Conservation (phyloP, 306 rosid genomes). For the Astragalus glycyphyllos region DNA sequence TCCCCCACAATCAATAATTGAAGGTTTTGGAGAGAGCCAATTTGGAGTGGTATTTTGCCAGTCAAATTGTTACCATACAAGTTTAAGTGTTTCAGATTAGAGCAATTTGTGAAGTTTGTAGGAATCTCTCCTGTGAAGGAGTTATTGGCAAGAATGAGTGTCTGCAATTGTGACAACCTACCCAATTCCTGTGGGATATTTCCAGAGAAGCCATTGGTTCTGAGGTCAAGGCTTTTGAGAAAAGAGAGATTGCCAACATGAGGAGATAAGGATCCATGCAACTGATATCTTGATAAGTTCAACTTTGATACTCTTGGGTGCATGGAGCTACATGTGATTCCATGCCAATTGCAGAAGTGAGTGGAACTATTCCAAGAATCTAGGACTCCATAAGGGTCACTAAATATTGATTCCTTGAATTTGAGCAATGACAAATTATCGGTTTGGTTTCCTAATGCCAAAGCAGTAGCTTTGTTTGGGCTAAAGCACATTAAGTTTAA, state of each 20-base stretch:
- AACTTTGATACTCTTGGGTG: constrained; percentile 40
- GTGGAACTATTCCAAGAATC: constrained; percentile 49
- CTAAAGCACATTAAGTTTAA: neutral
- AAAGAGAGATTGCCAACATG: constrained; percentile 43
- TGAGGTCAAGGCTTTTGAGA: neutral
- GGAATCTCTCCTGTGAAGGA: constrained; percentile 42
- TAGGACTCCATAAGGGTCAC: constrained; percentile 23
- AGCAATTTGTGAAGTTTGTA: constrained; percentile 24
- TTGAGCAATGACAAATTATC: constrained; percentile 43
- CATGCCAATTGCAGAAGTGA: constrained; percentile 51
- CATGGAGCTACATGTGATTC: constrained; percentile 44
- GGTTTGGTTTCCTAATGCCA: constrained; percentile 2
- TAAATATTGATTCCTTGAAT: constrained; percentile 33
- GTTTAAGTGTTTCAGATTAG: neutral
- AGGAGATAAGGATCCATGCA: constrained; percentile 49
- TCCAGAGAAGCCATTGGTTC: constrained; percentile 8
- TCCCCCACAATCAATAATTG: accelerated
- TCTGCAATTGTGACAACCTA: constrained; percentile 12
- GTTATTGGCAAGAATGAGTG: constrained; percentile 25
- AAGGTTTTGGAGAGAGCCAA: constrained; percentile 35
- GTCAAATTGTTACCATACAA: neutral
- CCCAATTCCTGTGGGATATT: constrained; percentile 44
- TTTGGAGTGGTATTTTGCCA: constrained; percentile 25
- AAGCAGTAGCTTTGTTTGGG: neutral
- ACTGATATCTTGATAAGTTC: neutral